Conservation (phyloP, 140 eudicot genomes). For the Flaveria floridana region DNA sequence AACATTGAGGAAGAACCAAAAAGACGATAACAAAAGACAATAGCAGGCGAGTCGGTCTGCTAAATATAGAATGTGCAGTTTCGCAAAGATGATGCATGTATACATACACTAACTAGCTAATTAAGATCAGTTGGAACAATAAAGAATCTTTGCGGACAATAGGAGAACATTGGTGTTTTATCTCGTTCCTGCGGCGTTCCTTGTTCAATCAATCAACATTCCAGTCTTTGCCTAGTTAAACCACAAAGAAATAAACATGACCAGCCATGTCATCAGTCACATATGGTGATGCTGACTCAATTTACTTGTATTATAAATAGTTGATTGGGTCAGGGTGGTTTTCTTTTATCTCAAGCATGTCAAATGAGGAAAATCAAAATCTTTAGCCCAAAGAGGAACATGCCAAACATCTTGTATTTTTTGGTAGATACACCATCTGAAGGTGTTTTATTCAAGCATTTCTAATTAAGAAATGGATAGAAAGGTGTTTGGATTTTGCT, state of each 20-base stretch:
- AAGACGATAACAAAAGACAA: neutral
- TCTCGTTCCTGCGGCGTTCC: neutral
- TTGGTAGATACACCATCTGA: neutral
- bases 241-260: neutral
- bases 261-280: constrained; percentile 4
- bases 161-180: constrained; percentile 2
- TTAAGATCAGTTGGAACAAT: too few species aligned
- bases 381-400: neutral
- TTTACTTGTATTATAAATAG: neutral
- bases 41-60: neutral
- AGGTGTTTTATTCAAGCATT: neutral
- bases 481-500: neutral
- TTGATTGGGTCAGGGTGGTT: neutral
- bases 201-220: constrained; percentile 27
- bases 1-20: neutral
- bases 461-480: neutral
- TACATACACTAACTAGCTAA: too few species aligned
- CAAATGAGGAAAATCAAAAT: neutral
- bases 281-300: neutral
- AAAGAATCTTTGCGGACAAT: neutral
- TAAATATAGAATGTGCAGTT: neutral
- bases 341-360: neutral
- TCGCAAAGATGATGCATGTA: neutral
- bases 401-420: neutral
- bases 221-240: constrained; percentile 26